These are phyloP conservation scores for Microdochium nivale DNA, from an alignment of 2,329 filamentous ascomycete genomes.

Conservation along the genomic window DNA sequence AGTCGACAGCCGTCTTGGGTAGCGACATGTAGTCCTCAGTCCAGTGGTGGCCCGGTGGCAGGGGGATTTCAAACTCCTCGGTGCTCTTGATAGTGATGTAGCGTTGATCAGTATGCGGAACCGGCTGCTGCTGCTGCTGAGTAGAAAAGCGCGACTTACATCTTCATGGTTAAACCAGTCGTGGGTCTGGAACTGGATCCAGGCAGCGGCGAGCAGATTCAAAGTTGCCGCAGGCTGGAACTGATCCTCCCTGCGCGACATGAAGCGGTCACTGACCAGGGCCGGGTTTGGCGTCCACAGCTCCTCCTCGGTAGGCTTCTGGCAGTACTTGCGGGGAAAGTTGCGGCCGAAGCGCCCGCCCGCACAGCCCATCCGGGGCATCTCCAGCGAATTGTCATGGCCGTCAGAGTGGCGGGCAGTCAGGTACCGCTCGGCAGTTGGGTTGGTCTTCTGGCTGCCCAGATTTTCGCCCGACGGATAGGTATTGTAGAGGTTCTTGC, in stretches of 20 bases:
- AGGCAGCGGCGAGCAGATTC: constrained; percentile 36
- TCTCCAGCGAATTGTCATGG: constrained; percentile 29
- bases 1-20: constrained; percentile 8
- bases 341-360: constrained; percentile 37
- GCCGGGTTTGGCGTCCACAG: constrained; percentile 33
- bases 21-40: too few species aligned
- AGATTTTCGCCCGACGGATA: constrained; percentile 27
- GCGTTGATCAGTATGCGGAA: too few species aligned
- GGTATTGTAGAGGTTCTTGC: constrained; percentile 32
- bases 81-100: too few species aligned
- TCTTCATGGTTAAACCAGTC: constrained; percentile 28
- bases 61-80: too few species aligned
- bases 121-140: constrained; percentile 17
- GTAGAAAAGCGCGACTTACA: constrained; percentile 4
- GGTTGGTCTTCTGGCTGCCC: constrained; percentile 20
- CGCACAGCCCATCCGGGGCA: constrained; percentile 33
- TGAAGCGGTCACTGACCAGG: constrained; percentile 29
- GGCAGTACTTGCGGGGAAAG: constrained; percentile 24
- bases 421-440: constrained; percentile 21
- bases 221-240: constrained; percentile 35
- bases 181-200: constrained; percentile 40
- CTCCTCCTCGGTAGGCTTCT: constrained; percentile 29
- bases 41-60: too few species aligned
- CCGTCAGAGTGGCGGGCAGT: constrained; percentile 32
- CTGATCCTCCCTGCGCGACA: constrained; percentile 24